Evolutionary conservation across 768 basidiomycete species (phyloP).

Genomic region (Termitomyces sp.): DNA sequence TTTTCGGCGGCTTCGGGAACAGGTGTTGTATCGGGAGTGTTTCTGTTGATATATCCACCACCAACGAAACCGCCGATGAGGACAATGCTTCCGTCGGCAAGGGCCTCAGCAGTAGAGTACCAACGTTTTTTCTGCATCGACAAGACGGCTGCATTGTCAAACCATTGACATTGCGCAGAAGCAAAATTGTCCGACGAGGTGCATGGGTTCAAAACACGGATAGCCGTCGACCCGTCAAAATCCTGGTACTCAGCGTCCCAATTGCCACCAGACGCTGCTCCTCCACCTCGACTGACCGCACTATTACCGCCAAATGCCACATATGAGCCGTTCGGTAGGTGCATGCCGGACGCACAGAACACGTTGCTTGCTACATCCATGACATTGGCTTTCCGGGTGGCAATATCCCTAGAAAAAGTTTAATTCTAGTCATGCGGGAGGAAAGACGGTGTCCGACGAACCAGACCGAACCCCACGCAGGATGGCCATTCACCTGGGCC

Average conservation of each 20-base stretch:
- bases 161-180: conserved; percentile 60
- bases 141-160: conserved; percentile 56
- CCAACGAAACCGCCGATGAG: conserved; percentile 79
- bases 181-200: conserved; percentile 39
- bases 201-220: conserved; percentile 83
- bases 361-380: conserved; percentile 74
- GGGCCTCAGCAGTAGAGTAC: conserved; percentile 74
- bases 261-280: conserved; percentile 43
- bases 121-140: conserved; percentile 67
- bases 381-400: conserved; percentile 46
- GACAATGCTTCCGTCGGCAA: conserved; percentile 71
- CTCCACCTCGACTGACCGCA: conserved; percentile 64
- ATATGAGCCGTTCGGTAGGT: conserved; percentile 75
- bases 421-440: neutral
- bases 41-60: conserved; percentile 78
- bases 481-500: conserved; percentile 48
- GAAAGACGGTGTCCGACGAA: neutral
- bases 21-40: conserved; percentile 66
- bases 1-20: conserved; percentile 64
- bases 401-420: conserved; percentile 46
- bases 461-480: conserved; percentile 46
- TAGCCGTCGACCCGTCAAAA: conserved; percentile 73
- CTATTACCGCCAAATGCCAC: conserved; percentile 75
- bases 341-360: conserved; percentile 82
- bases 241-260: conserved; percentile 72